Conservation (phyloP, 108 stramenopile genomes). For the Stephanodiscus minutulus region DNA sequence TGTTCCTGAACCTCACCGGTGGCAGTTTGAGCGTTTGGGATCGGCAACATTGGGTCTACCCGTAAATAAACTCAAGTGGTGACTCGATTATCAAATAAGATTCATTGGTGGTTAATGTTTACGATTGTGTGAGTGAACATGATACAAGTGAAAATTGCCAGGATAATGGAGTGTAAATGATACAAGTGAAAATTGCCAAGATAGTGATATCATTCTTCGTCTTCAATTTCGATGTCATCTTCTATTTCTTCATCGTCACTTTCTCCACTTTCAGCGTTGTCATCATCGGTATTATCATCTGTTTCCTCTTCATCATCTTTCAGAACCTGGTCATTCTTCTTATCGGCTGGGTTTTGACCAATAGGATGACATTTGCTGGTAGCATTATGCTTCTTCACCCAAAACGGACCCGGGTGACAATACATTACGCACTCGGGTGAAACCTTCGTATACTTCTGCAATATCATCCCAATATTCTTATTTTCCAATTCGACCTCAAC, state of each 20-base stretch:
- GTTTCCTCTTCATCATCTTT: background rate
- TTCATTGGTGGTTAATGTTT: too few species aligned
- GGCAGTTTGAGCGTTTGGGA: too few species aligned
- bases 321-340: background rate
- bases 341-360: slow-evolving; percentile 16
- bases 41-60: too few species aligned
- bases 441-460: slow-evolving; percentile 52
- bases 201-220: background rate
- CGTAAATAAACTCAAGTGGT: too few species aligned
- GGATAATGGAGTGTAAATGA: too few species aligned
- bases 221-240: background rate
- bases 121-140: too few species aligned
- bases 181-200: too few species aligned
- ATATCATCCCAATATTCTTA: slow-evolving; percentile 28
- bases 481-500: slow-evolving; percentile 55
- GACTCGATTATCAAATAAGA: too few species aligned
- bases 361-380: slow-evolving; percentile 41
- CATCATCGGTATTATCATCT: background rate
- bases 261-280: background rate
- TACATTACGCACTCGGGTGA: slow-evolving; percentile 38
- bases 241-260: background rate
- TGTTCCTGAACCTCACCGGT: too few species aligned
- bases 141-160: too few species aligned
- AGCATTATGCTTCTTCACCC: slow-evolving; percentile 30
- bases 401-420: slow-evolving; percentile 47